Conservation (phyloP, 768 basidiomycete species). For the Termitomyces sp. region DNA sequence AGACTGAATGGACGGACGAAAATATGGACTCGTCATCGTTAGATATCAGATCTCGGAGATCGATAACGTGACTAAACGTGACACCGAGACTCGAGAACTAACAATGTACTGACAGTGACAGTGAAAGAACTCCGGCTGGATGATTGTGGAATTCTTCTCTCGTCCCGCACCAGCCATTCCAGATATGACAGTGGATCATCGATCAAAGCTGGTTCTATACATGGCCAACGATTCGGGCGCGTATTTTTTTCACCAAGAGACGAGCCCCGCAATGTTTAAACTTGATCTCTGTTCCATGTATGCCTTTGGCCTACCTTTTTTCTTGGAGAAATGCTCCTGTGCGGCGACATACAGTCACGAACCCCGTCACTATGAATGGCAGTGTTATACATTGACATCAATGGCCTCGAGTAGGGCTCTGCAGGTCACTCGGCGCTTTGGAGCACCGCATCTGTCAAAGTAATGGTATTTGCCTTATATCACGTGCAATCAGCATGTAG, state of each 20-base stretch:
- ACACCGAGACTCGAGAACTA: too few relatives aligned
- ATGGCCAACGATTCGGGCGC: neutral
- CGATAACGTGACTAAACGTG: conserved; percentile 12
- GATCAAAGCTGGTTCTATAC: too few relatives aligned
- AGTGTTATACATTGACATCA: neutral
- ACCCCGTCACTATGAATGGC: neutral
- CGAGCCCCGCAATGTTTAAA: neutral
- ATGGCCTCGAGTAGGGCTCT: neutral
- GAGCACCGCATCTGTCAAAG: neutral
- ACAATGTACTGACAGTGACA: too few relatives aligned
- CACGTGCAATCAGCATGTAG: neutral
- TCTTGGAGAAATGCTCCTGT: neutral
- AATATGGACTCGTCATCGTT: conserved; percentile 9
- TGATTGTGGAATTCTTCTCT: too few relatives aligned
- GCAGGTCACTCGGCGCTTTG: neutral
- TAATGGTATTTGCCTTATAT: neutral
- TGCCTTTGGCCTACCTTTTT: neutral
- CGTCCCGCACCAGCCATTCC: too few relatives aligned
- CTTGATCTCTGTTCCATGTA: neutral
- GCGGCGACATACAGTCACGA: neutral
- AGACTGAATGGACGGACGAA: neutral
- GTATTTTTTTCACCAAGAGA: neutral
- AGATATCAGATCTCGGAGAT: conserved; percentile 13
- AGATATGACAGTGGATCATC: neutral
- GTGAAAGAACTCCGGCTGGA: too few relatives aligned